Evolutionary conservation across 257 asterid genomes (phyloP).

Genomic region (Primulina eburnea): DNA sequence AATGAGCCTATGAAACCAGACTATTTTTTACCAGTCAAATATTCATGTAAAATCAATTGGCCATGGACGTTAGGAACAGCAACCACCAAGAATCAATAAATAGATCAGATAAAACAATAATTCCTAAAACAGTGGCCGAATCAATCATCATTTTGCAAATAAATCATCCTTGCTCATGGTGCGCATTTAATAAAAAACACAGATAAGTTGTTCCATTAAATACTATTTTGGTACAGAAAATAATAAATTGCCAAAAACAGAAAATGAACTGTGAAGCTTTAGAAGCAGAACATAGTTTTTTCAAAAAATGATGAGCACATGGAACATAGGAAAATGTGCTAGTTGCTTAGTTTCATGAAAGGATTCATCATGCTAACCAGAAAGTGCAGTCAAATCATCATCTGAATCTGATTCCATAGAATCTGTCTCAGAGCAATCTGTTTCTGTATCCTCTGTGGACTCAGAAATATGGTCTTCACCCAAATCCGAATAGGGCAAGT

Average conservation of each 20-base stretch:
- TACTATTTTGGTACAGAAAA: conserved; percentile 2
- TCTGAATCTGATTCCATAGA: conserved; percentile 80
- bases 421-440: conserved; percentile 88
- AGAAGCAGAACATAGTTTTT: conserved; percentile 5
- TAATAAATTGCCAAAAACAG: not conserved
- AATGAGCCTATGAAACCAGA: not conserved
- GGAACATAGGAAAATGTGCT: conserved; percentile 6
- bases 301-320: conserved; percentile 6
- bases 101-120: conserved; percentile 3
- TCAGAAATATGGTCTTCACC: conserved; percentile 63
- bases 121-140: conserved; percentile 7
- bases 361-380: conserved; percentile 50
- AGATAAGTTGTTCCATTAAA: not conserved
- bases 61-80: conserved; percentile 6
- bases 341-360: not conserved
- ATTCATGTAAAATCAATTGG: not conserved
- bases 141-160: not conserved
- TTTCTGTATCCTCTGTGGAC: conserved; percentile 88
- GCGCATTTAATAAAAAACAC: not conserved
- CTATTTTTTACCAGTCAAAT: not conserved
- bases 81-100: conserved; percentile 8
- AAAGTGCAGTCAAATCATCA: conserved; percentile 63
- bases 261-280: conserved; percentile 11
- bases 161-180: not conserved
- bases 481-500: conserved; percentile 38